Evolutionary conservation across 2,329 filamentous ascomycete species (phyloP), one percentile per base, ranked within the genome.

Genomic region (Ophiosphaerella herpotricha): DNA sequence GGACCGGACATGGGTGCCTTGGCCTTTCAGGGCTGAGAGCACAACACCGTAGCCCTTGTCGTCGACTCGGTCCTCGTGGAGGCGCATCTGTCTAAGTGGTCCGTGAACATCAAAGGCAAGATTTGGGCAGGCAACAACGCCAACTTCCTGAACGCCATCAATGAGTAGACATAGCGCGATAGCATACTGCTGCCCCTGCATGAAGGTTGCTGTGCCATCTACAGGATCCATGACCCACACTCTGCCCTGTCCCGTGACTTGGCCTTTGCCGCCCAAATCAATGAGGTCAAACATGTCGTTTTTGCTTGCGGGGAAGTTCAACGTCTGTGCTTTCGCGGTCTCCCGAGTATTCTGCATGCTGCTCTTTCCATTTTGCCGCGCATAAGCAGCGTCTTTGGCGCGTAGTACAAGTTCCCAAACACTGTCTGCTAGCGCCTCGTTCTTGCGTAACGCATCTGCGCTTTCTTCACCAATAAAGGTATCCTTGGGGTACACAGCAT

Each of bases 221-320:
- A 87, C 81, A 0, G 85, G 85, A 61, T 87, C 85, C 64, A 87
- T 78, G 26, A 84, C 79, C 85, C 85, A 87, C 43, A 82, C 77
- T 1, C 72, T 51, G 1, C 72, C 70, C n/a, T 79, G 72, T 18
- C 50, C 48, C 24, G 82, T 77, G 3, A 77, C 77, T 6, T 70
- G 76, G 1, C 77, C 78, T 2, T 72, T 80, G 2, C 85, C 85
- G 7, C 85, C 85, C 11, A 80, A 70, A 63, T 87, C 84, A 61
- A 87, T 85, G n/a, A 81, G 60, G n/a, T 80, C 71, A 11, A 87
- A 76, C 78, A 87, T 82, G 48, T 85, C 80, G 5, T 82, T 78
- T 45, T 74, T 75, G 21, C 76, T 77, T 2, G 57, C 42, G 0
- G 81, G 81, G 3, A 68, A 67, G n/a, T 39, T 49, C 29, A 68